These are phyloP conservation scores for Areca catechu DNA, from an alignment of 176 grass and related monocot genomes.

Conservation along the genomic window DNA sequence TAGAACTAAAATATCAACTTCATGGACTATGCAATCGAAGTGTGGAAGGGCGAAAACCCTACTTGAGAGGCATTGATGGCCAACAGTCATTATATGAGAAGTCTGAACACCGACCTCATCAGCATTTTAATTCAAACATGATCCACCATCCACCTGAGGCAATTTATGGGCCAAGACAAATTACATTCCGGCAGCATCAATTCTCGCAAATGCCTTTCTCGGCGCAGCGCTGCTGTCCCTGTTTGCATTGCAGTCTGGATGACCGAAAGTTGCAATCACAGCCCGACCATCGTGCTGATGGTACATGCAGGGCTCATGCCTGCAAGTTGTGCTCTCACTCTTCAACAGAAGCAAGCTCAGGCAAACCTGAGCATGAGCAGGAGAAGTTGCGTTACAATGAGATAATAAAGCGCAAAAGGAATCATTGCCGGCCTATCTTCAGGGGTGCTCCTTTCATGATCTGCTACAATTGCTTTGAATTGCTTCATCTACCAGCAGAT, in stretches of 20 bases:
- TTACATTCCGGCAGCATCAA: constrained; percentile 25
- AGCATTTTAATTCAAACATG: constrained; percentile 25
- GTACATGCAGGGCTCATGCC: constrained; percentile 16
- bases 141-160: constrained; percentile 29
- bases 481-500: constrained; percentile 53
- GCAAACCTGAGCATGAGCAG: constrained; percentile 25
- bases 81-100: constrained; percentile 18
- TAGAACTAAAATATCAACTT: constrained; percentile 53
- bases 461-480: constrained; percentile 40
- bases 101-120: constrained; percentile 23
- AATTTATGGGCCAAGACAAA: constrained; percentile 7
- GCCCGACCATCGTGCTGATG: too few species aligned
- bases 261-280: background rate
- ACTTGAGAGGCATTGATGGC: constrained; percentile 24
- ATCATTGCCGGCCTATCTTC: constrained; percentile 45
- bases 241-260: constrained; percentile 27
- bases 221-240: constrained; percentile 19
- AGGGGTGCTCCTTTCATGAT: constrained; percentile 69
- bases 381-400: constrained; percentile 20
- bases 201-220: constrained; percentile 23
- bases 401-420: constrained; percentile 14
- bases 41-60: constrained; percentile 20
- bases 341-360: constrained; percentile 28
- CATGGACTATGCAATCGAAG: constrained; percentile 41
- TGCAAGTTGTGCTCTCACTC: constrained; percentile 38